These are phyloP conservation scores for Phyllosticta citribraziliensis DNA, from an alignment of 2,329 filamentous ascomycete genomes.

Conservation along the genomic window DNA sequence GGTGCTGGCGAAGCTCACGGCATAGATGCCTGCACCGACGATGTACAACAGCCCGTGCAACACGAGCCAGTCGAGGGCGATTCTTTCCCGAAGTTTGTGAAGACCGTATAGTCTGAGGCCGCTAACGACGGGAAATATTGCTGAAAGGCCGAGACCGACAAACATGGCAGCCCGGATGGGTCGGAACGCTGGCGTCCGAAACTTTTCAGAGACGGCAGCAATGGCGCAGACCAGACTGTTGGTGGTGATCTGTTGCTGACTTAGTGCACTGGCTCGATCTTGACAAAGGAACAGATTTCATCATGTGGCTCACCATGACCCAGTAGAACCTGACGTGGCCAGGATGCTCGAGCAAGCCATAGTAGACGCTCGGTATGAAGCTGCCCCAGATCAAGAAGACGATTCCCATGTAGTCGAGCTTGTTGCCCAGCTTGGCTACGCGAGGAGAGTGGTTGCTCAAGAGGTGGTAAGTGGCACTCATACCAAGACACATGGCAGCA, in stretches of 20 bases:
- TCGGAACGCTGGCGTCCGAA: constrained; percentile 74
- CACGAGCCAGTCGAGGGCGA: constrained; percentile 73
- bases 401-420: constrained; percentile 91
- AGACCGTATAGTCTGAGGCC: constrained; percentile 60
- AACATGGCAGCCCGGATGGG: constrained; percentile 87
- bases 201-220: constrained; percentile 71
- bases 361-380: constrained; percentile 71
- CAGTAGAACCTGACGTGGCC: constrained; percentile 61
- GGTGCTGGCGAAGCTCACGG: constrained; percentile 42
- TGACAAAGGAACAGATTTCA: constrained; percentile 17
- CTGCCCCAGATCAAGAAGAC: constrained; percentile 84
- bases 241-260: constrained; percentile 53
- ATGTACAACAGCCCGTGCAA: constrained; percentile 79
- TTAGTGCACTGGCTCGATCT: background rate
- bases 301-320: constrained; percentile 46
- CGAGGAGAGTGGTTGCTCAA: constrained; percentile 72
- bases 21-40: constrained; percentile 75
- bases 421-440: constrained; percentile 78
- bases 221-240: constrained; percentile 67
- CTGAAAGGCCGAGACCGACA: constrained; percentile 73
- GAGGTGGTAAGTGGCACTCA: constrained; percentile 65
- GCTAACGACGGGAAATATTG: constrained; percentile 73
- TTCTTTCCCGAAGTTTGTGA: constrained; percentile 55
- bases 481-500: constrained; percentile 35
- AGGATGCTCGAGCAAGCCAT: constrained; percentile 46